These are phyloP conservation scores for Aegilops sharonensis DNA, from an alignment of 176 grass and related monocot species.

Conservation along the genomic window DNA sequence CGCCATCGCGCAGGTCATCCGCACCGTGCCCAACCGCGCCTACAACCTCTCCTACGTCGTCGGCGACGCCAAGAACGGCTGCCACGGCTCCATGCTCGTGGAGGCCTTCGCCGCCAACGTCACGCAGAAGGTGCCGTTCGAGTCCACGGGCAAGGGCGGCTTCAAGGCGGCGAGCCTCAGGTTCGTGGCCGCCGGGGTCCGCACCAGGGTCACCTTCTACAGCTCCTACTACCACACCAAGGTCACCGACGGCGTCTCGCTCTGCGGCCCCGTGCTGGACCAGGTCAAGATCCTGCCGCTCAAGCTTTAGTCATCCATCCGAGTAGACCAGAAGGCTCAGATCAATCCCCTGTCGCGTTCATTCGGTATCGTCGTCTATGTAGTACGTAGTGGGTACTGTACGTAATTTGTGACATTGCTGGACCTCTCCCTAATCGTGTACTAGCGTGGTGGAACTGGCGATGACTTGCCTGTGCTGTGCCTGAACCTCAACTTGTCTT, in stretches of 20 bases:
- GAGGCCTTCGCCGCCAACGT: conserved; percentile 86
- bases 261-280: conserved; percentile 89
- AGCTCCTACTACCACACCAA: conserved; percentile 98
- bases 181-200: conserved; percentile 42
- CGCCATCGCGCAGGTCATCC: conserved; percentile 95
- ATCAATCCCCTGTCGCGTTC: not conserved
- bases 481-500: not conserved
- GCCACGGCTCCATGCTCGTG: conserved; percentile 87
- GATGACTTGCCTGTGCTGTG: not conserved
- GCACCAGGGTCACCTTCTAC: conserved; percentile 92
- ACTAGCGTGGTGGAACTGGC: not conserved
- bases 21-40: conserved; percentile 52
- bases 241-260: conserved; percentile 49
- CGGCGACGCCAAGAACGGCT: conserved; percentile 86
- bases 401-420: not conserved
- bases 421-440: not conserved
- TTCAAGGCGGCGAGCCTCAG: conserved; percentile 45
- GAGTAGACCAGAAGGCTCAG: not conserved
- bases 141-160: conserved; percentile 59
- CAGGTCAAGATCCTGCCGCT: conserved; percentile 74
- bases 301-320: conserved; percentile 30
- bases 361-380: conserved; percentile 1
- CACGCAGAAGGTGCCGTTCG: conserved; percentile 76
- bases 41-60: conserved; percentile 89
- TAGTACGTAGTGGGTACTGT: not conserved